Conservation (phyloP, 129 eudicot species). For the Solidago caesia region DNA sequence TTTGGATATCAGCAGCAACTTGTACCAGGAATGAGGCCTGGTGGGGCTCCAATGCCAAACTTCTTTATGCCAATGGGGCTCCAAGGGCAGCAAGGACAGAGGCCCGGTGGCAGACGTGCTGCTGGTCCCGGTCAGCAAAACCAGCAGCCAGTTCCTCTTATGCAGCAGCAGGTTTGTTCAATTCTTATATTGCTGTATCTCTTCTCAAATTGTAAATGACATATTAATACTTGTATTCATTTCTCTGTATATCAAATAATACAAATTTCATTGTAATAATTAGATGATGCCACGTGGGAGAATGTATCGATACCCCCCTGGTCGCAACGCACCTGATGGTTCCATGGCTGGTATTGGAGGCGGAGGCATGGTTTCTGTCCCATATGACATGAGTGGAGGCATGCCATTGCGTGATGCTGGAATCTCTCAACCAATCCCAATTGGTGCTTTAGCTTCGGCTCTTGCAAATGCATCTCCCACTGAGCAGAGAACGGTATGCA, state of each 20-base stretch:
- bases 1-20: slow-evolving; percentile 96
- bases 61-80: slow-evolving; percentile 73
- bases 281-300: slow-evolving; percentile 51
- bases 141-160: slow-evolving; percentile 53
- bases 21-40: slow-evolving; percentile 79
- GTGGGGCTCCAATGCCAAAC: slow-evolving; percentile 73
- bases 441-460: slow-evolving; percentile 34
- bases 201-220: neutral
- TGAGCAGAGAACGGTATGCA: slow-evolving; percentile 27
- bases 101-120: slow-evolving; percentile 67
- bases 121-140: slow-evolving; percentile 58
- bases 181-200: neutral
- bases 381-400: slow-evolving; percentile 56
- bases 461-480: slow-evolving; percentile 40
- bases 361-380: slow-evolving; percentile 33
- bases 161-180: slow-evolving; percentile 71
- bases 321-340: slow-evolving; percentile 60
- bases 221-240: neutral
- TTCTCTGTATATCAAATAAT: neutral
- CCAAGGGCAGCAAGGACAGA: slow-evolving; percentile 79
- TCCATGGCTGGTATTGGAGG: slow-evolving; percentile 34
- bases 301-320: slow-evolving; percentile 51
- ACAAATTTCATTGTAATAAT: neutral
- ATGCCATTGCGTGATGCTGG: slow-evolving; percentile 15
- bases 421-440: slow-evolving; percentile 25